Base-by-base conservation (phyloP, 345 rosid species). In the Nephelium lappaceum region DNA sequence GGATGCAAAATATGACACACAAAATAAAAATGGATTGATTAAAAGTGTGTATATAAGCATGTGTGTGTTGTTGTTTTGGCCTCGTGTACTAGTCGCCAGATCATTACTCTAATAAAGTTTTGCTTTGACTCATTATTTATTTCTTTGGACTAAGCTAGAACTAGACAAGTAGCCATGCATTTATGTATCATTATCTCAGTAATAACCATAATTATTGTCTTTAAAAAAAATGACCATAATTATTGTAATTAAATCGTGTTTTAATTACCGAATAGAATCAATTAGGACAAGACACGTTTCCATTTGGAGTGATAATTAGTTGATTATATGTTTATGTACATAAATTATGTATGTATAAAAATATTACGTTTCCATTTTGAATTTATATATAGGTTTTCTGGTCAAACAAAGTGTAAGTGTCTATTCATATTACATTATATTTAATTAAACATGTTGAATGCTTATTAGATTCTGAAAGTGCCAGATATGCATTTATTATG, bases 31-130 rank as follows among this genome's bases (percentile, higher is more conserved):
- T 8, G 0, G 9, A 72, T 61, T 23, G 73, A 75, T 53, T 21
- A 14, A 70, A 78, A 77, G 43, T 57, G 49, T 67, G 36, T 53
- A 49, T 75, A 47, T 60, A 72, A 23, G 72, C 75, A 64, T 72
- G 38, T 82, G 67, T 58, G 72, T 67, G 75, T 61, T 39, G 15
- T 42, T 77, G 68, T 73, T 80, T 65, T 77, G 82, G 75, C 85
- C 82, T 85, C 82, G 89, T 85, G 85, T 85, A 84, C 84, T 78
- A 43, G 75, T 82, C 83, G 21, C 36, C 73, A 74, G 9, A 14
- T 84, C 83, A 83, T 80, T 51, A 60, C 69, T 68, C 80, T 27
- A 77, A 64, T 73, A 81, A 65, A 81, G 64, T 83, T 60, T 19
- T 76, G 24, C 49, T 84, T 83, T 85, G 86, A 87, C 90, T 80